Base-by-base conservation (phyloP, 345 rosid species). In the Salix udensis region DNA sequence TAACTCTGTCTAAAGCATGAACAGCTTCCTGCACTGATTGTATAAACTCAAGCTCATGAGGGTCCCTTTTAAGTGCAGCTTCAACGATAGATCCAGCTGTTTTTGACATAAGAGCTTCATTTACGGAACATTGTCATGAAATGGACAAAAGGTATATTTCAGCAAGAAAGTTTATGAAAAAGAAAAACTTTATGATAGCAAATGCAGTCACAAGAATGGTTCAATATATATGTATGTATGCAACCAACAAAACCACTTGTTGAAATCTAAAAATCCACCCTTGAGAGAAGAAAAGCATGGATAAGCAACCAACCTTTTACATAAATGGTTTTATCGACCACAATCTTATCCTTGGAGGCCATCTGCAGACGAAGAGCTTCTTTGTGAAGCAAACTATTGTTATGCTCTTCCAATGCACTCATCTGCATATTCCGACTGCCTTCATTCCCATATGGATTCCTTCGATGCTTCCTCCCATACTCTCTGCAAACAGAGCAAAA, bases 361-460 rank as follows among this genome's bases (percentile, higher is more conserved):
- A 84, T 91, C 87, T 94, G 99, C 73, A 96, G 97, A 72, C 98
- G 98, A 52, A 96, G 89, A 79, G 99, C 99, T 83, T 96, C 99
- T 82, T 94, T 96, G 86, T 96, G 99, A 79, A 96, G 94, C 89
- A 96, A 88, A 87, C 99, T 96, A 77, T 96, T 96, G 78, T 96
- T 96, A 74, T 96, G 99, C 78, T 96, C 99, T 83, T 96, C 98
- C 72, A 96, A 76, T 31, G 99, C 99, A 87, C 99, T 96, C 98
- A 96, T 96, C 88, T 96, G 98, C 99, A 96, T 96, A 76, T 96
- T 96, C 81, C 94, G 87, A 85, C 99, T 96, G 71, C 99, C 99
- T 86, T 96, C 99, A 76, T 96, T 96, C 66, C 99, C 99, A 68
- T 94, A 96, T 44, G 99, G 98, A 81, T 96, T 96, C 79, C 99